phyloP scores from a whole-genome alignment of 2,329 filamentous ascomycete species.

The Purpureocillium takamizusanense region DNA sequence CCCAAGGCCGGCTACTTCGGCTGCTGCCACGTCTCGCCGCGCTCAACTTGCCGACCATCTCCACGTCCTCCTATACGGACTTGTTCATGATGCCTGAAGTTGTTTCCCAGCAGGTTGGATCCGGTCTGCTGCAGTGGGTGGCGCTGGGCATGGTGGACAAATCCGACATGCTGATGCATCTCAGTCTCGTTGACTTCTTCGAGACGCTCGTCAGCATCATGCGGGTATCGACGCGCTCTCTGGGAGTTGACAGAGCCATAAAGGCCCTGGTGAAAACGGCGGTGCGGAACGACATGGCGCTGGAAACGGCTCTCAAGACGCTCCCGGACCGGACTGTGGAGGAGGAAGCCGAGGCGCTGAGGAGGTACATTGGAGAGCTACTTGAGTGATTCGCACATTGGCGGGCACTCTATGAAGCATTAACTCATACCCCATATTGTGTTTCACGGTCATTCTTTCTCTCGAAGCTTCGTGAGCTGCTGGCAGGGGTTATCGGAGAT shows the following conservation, averaged over 20 bases:
- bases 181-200: constrained; percentile 44
- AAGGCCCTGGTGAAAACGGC: constrained; percentile 32
- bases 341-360: constrained; percentile 39
- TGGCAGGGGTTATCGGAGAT: no score
- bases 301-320: constrained; percentile 27
- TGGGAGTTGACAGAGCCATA: constrained; percentile 25
- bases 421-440: no score
- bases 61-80: constrained; percentile 24
- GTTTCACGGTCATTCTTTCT: no score
- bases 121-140: constrained; percentile 41
- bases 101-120: constrained; percentile 13
- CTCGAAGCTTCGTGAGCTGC: no score
- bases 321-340: constrained; percentile 40
- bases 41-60: constrained; percentile 33
- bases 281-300: constrained; percentile 23
- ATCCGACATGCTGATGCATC: constrained; percentile 39
- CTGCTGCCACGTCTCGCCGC: constrained; percentile 40
- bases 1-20: constrained; percentile 44
- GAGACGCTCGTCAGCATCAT: constrained; percentile 40
- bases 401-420: constrained; percentile 11
- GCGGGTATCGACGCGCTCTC: constrained; percentile 27
- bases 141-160: constrained; percentile 42
- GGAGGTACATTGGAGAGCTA: constrained; percentile 30
- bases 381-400: constrained; percentile 11
- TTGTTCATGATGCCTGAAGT: constrained; percentile 16